Base-by-base conservation (phyloP, 2,329 filamentous ascomycete species). In the Fusarium pseudograminearum region DNA sequence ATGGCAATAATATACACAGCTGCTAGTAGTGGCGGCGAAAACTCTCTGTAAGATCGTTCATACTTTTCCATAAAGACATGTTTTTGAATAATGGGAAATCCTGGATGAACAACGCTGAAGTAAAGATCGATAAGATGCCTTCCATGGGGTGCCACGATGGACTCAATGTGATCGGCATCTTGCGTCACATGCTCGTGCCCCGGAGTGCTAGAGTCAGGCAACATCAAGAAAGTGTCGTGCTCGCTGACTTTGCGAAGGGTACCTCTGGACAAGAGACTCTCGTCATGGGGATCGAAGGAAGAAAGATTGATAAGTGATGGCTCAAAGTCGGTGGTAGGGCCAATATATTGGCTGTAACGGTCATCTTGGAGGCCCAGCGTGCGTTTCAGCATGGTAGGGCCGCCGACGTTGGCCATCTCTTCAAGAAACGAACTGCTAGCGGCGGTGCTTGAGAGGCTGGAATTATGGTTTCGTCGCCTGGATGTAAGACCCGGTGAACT, bases 1-100 rank as follows among this genome's bases (percentile, higher is more conserved):
- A 97, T 87, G 11, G 94, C 93, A 26, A 97, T 83, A 26, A 97
- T 89, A 75, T 97, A 96, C 73, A 97, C 90, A 55, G 92, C 92
- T 33, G 92, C 92, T 18, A 97, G 84, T 28, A 96, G 82, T 14
- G 91, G 88, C 2, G 93, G 92, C 16, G 92, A 90, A 75, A 95
- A 92, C 71, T 92, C 90, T 56, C 87, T 87, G 73, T 92, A 88
- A 42, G 89, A 90, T 72, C 89, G 87, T 50, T 89, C 88, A 80
- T 94, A 93, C 75, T 92, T 91, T 77, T 94, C 91, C 67, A 92
- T 83, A 72, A 95, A 95, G 58, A 94, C 88, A 61, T 89, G 86
- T 80, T 94, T 94, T 76, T 96, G 91, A 40, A 96, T 85, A 72
- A 97, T 92, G 24, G 93, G 93, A 74, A 94, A 94, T 70, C 87